phyloP scores from a whole-genome alignment of 2,329 filamentous ascomycete genomes.

The Monilinia fructigena region DNA sequence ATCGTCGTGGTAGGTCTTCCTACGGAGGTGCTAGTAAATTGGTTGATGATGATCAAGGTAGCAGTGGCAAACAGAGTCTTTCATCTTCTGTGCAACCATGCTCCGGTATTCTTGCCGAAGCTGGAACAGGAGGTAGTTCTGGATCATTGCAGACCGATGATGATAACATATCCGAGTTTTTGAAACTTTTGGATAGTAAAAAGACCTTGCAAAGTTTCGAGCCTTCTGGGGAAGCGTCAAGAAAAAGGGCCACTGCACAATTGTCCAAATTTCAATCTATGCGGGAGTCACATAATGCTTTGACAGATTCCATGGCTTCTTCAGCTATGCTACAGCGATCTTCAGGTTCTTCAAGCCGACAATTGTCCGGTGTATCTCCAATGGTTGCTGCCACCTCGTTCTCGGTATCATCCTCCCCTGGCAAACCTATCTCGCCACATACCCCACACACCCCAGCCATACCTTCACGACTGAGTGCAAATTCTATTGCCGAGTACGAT shows the following conservation, averaged over 20 bases:
- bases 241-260: slow-evolving; percentile 74
- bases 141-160: slow-evolving; percentile 73
- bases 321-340: slow-evolving; percentile 83
- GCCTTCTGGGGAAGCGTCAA: slow-evolving; percentile 63
- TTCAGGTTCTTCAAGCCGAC: slow-evolving; percentile 67
- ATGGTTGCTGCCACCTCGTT: slow-evolving; percentile 72
- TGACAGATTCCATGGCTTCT: slow-evolving; percentile 91
- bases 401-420: slow-evolving; percentile 84
- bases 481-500: slow-evolving; percentile 73
- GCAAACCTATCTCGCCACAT: slow-evolving; percentile 84
- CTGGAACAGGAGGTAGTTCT: slow-evolving; percentile 63
- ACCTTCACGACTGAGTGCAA: slow-evolving; percentile 87
- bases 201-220: slow-evolving; percentile 84
- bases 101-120: slow-evolving; percentile 74
- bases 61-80: slow-evolving; percentile 77
- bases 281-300: slow-evolving; percentile 81
- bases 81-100: slow-evolving; percentile 71
- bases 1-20: slow-evolving; percentile 75
- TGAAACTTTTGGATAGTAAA: slow-evolving; percentile 83
- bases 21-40: slow-evolving; percentile 67
- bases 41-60: slow-evolving; percentile 70
- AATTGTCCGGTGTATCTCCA: slow-evolving; percentile 59
- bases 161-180: slow-evolving; percentile 89
- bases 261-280: slow-evolving; percentile 84
- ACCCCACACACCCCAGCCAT: slow-evolving; percentile 92